A percentile compares a stretch with the other conserved stretches of the same genome.
These are phyloP conservation scores for Evernia prunastri DNA, from an alignment of 495 filamentous ascomycete species.

Conservation along the genomic window DNA sequence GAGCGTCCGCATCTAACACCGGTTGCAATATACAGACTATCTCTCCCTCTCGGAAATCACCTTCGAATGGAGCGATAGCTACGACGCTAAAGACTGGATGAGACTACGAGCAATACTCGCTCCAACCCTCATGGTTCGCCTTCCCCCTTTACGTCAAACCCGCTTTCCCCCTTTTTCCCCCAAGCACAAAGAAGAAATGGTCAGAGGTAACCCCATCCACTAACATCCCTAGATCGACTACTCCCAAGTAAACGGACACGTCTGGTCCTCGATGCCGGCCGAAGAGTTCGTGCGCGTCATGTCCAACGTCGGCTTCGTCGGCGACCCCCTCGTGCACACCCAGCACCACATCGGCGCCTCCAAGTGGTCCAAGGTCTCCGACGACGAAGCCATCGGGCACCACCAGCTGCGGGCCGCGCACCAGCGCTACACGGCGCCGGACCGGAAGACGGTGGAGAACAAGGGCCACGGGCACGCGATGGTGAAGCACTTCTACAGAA, in stretches of 20 bases:
- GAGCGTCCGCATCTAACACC: neutral
- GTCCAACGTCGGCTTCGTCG: slow-evolving; percentile 26
- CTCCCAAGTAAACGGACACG: slow-evolving; percentile 26
- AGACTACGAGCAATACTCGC: slow-evolving; percentile 59
- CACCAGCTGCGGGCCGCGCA: slow-evolving; percentile 32
- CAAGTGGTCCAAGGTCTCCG: slow-evolving; percentile 29
- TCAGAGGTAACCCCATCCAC: neutral
- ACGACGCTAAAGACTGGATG: slow-evolving; percentile 48
- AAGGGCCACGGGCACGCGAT: slow-evolving; percentile 60
- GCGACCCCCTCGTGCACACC: slow-evolving; percentile 32
- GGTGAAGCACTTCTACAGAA: slow-evolving; percentile 66
- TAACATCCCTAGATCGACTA: slow-evolving; percentile 31
- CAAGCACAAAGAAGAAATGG: neutral
- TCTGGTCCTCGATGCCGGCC: slow-evolving; percentile 26
- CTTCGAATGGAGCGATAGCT: slow-evolving; percentile 25
- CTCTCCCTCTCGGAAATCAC: slow-evolving; percentile 19
- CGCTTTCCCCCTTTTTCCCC: too few species aligned
- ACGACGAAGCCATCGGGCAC: slow-evolving; percentile 26
- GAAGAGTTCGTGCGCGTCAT: slow-evolving; percentile 32
- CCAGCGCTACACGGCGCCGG: slow-evolving; percentile 52
- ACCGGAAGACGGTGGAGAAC: slow-evolving; percentile 34
- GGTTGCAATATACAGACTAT: slow-evolving; percentile 15
- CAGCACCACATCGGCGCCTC: slow-evolving; percentile 34
- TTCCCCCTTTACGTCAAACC: too few species aligned
- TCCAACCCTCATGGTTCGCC: slow-evolving; percentile 49